These are phyloP conservation scores for Phytopythium oedochilum DNA, from an alignment of 352 stramenopile genomes.

Conservation along the genomic window DNA sequence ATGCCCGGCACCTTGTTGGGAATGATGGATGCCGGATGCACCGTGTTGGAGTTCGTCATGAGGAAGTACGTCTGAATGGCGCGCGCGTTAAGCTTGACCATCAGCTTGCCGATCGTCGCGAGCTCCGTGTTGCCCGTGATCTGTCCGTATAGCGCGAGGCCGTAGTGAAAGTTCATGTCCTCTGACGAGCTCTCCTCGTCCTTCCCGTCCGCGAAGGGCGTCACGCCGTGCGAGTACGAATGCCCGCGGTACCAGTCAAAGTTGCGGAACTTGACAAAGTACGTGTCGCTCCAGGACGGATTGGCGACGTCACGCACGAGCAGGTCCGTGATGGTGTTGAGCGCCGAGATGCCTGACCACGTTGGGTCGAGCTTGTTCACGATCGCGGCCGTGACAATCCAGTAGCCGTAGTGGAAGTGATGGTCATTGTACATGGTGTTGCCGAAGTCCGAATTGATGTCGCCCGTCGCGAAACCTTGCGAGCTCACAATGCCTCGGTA, in stretches of 20 bases:
- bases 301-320: constrained; percentile 74
- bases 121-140: constrained; percentile 39
- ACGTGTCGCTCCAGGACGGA: constrained; percentile 34
- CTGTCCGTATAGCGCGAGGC: constrained; percentile 66
- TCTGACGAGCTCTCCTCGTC: constrained; percentile 74
- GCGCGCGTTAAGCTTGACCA: constrained; percentile 42
- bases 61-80: constrained; percentile 48
- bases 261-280: constrained; percentile 66
- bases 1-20: constrained; percentile 70
- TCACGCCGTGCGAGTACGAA: constrained; percentile 69
- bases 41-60: constrained; percentile 33
- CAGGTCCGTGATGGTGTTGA: constrained; percentile 50
- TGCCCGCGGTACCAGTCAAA: constrained; percentile 78
- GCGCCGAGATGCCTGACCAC: constrained; percentile 17
- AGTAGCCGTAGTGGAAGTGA: constrained; percentile 63
- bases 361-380: constrained; percentile 28
- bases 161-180: constrained; percentile 80
- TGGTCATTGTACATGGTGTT: constrained; percentile 63
- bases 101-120: constrained; percentile 35
- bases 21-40: constrained; percentile 30
- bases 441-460: constrained; percentile 40
- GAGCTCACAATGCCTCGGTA: constrained; percentile 31
- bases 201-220: constrained; percentile 54
- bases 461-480: constrained; percentile 17
- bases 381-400: constrained; percentile 32